These are phyloP conservation scores for Tardiomyces depauwii DNA, from an alignment of 1,139 yeast genomes.

Conservation along the genomic window DNA sequence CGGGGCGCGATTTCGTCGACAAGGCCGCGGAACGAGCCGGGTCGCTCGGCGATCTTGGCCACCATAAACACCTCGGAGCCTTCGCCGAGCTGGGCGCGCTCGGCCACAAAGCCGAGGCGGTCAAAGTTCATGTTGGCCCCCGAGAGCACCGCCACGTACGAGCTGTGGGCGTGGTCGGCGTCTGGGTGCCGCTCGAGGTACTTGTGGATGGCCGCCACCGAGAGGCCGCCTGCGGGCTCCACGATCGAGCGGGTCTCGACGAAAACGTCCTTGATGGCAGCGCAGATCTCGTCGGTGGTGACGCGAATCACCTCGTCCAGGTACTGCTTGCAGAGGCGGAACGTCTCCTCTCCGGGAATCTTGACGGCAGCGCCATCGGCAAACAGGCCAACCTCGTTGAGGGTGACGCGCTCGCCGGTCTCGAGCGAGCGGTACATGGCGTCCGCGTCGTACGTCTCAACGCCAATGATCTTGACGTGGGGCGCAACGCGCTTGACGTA, in stretches of 20 bases:
- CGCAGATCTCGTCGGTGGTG: conserved; percentile 90
- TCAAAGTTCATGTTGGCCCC: conserved; percentile 99
- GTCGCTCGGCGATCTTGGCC: conserved; percentile 80
- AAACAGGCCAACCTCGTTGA: conserved; percentile 80
- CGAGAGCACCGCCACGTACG: conserved; percentile 76
- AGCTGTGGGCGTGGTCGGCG: conserved; percentile 40
- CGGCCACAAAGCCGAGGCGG: conserved; percentile 91
- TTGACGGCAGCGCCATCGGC: conserved; percentile 99
- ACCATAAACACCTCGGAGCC: conserved; percentile 91
- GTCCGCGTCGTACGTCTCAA: conserved; percentile 91
- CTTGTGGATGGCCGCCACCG: conserved; percentile 89
- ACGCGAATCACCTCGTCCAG: conserved; percentile 87
- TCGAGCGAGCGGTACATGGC: conserved; percentile 71
- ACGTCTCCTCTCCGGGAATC: conserved; percentile 81
- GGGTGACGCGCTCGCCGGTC: conserved; percentile 39
- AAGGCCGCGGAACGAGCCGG: conserved; percentile 77
- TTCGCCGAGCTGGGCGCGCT: conserved; percentile 95
- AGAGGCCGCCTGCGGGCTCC: conserved; percentile 95
- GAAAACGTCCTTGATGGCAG: conserved; percentile 92
- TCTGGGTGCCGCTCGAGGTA: conserved; percentile 55
- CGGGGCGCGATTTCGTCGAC: conserved; percentile 75
- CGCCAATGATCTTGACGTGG: conserved; percentile 89
- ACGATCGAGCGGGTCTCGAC: conserved; percentile 91
- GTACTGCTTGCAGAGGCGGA: conserved; percentile 62
- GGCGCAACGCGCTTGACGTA: conserved; percentile 96